Conservation (phyloP, 2,329 filamentous ascomycete species). For the Paraphoma sp. region DNA sequence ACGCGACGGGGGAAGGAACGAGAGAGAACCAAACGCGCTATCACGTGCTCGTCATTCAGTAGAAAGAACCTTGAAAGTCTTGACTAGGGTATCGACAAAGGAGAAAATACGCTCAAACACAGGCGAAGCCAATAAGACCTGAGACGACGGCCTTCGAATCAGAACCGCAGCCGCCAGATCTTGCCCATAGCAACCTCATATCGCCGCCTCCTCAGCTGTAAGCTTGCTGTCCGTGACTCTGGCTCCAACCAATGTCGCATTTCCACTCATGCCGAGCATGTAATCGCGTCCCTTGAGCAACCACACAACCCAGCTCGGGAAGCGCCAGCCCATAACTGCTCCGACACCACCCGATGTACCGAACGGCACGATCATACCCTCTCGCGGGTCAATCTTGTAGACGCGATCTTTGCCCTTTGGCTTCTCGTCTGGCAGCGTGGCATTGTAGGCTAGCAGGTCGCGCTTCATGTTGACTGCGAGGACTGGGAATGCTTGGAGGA, state of each 20-base stretch:
- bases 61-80: background rate
- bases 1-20: background rate
- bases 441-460: conserved; percentile 49
- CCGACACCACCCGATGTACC: conserved; percentile 44
- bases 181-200: conserved; percentile 6
- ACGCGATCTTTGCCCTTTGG: conserved; percentile 34
- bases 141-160: background rate
- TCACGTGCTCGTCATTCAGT: background rate
- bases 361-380: conserved; percentile 41
- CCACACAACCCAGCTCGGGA: conserved; percentile 49
- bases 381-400: conserved; percentile 28
- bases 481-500: conserved; percentile 49
- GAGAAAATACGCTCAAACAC: background rate
- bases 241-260: conserved; percentile 17
- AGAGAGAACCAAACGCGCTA: background rate
- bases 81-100: background rate
- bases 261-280: conserved; percentile 33
- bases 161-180: background rate
- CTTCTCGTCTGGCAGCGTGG: conserved; percentile 20
- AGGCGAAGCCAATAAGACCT: background rate
- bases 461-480: conserved; percentile 55
- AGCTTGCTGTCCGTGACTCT: conserved; percentile 35
- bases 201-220: conserved; percentile 32
- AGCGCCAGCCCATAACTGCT: conserved; percentile 45
- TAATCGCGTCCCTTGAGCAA: conserved; percentile 52